These are phyloP conservation scores for Phialophora chinensis DNA, from an alignment of 2,329 filamentous ascomycete species.

Conservation along the genomic window DNA sequence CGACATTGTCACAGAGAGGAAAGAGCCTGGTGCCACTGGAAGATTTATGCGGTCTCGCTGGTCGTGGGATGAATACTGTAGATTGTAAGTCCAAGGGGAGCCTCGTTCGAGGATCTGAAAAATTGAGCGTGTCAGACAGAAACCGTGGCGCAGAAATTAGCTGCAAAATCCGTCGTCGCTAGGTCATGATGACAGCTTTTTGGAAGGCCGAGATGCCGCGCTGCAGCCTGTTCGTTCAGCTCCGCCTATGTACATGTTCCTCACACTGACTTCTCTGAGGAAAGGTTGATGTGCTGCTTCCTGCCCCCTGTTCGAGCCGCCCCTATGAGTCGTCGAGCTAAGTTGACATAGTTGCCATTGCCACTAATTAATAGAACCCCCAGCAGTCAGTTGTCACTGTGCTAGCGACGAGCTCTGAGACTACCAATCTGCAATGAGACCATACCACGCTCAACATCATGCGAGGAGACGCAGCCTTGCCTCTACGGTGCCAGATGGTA, in stretches of 20 bases:
- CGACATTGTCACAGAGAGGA: background rate
- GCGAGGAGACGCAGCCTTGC: background rate
- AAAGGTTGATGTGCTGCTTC: background rate
- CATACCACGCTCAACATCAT: background rate
- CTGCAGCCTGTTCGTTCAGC: slow-evolving; percentile 11
- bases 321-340: background rate
- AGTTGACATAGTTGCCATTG: background rate
- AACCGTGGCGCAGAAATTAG: background rate
- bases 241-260: background rate
- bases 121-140: background rate
- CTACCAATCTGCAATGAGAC: background rate
- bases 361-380: too few species aligned
- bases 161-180: background rate
- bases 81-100: background rate
- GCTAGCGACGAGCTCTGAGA: background rate
- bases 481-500: background rate
- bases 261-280: background rate
- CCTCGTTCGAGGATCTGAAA: background rate
- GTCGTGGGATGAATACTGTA: background rate
- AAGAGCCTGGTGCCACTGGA: background rate
- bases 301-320: too few species aligned
- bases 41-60: background rate
- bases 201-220: background rate
- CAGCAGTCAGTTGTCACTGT: background rate
- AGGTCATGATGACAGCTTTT: background rate